Conservation (phyloP, 129 eudicot genomes). For the Oenanthe sinensis region DNA sequence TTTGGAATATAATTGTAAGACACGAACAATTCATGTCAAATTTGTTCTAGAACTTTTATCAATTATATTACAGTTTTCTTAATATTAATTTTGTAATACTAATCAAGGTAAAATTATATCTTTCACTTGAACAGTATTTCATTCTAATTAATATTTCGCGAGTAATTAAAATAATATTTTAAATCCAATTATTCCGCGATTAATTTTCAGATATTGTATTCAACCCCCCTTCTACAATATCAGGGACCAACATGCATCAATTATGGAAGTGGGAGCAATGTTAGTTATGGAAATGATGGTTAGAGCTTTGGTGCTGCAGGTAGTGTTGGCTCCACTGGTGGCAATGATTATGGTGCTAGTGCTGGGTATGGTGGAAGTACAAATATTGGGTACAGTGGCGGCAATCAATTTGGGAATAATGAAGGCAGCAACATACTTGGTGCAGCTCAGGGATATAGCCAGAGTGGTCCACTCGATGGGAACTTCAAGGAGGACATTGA, state of each 20-base stretch:
- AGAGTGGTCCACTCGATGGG: constrained; percentile 26
- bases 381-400: background rate
- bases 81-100: too few relatives aligned
- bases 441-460: background rate
- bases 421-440: background rate
- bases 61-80: too few relatives aligned
- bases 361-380: background rate
- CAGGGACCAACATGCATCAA: constrained; percentile 15
- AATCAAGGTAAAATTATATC: too few relatives aligned
- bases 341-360: constrained; percentile 3
- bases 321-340: constrained; percentile 12
- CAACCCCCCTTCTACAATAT: too few relatives aligned
- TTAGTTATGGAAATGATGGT: constrained; percentile 16
- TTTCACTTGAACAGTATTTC: too few relatives aligned
- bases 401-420: background rate
- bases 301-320: constrained; percentile 29
- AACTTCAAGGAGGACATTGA: constrained; percentile 37
- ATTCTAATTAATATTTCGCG: too few relatives aligned
- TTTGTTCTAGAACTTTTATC: too few relatives aligned
- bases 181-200: too few relatives aligned
- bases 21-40: too few relatives aligned
- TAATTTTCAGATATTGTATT: too few relatives aligned
- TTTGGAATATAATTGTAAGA: too few relatives aligned
- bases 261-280: constrained; percentile 14
- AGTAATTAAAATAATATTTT: too few relatives aligned